phyloP scores from a whole-genome alignment of 495 filamentous ascomycete genomes.

The Aspergillus campestris region DNA sequence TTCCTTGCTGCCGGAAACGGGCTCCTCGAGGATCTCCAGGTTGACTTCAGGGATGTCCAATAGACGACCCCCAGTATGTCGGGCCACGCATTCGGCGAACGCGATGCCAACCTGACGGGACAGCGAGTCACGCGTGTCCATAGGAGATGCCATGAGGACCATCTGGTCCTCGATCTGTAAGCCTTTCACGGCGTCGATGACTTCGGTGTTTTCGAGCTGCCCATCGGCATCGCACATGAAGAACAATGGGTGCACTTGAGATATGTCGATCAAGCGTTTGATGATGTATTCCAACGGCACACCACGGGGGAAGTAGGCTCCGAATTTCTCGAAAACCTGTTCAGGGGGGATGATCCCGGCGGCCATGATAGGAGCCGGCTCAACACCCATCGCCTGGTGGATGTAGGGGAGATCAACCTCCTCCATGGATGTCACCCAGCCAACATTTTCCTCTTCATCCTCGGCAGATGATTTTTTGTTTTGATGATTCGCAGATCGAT shows the following conservation, averaged over 20 bases:
- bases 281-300: slow-evolving; percentile 74
- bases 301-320: slow-evolving; percentile 64
- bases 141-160: slow-evolving; percentile 65
- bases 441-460: slow-evolving; percentile 38
- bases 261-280: slow-evolving; percentile 58
- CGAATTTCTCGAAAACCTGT: slow-evolving; percentile 58
- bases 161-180: slow-evolving; percentile 65
- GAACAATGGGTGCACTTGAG: slow-evolving; percentile 53
- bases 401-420: slow-evolving; percentile 58
- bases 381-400: slow-evolving; percentile 47
- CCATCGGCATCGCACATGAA: slow-evolving; percentile 57
- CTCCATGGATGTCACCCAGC: slow-evolving; percentile 76
- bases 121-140: slow-evolving; percentile 16
- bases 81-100: slow-evolving; percentile 59
- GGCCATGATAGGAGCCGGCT: slow-evolving; percentile 56
- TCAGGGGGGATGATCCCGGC: slow-evolving; percentile 70
- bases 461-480: slow-evolving; percentile 2
- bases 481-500: slow-evolving; percentile 48
- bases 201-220: slow-evolving; percentile 55
- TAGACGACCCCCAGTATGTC: slow-evolving; percentile 52
- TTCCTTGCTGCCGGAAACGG: slow-evolving; percentile 28
- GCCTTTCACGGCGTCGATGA: slow-evolving; percentile 54
- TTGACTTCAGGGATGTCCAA: slow-evolving; percentile 56
- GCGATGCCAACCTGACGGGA: slow-evolving; percentile 38
- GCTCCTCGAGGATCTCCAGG: slow-evolving; percentile 57